phyloP scores from a whole-genome alignment of 108 stramenopile species.

The Chaetoceros muelleri region DNA sequence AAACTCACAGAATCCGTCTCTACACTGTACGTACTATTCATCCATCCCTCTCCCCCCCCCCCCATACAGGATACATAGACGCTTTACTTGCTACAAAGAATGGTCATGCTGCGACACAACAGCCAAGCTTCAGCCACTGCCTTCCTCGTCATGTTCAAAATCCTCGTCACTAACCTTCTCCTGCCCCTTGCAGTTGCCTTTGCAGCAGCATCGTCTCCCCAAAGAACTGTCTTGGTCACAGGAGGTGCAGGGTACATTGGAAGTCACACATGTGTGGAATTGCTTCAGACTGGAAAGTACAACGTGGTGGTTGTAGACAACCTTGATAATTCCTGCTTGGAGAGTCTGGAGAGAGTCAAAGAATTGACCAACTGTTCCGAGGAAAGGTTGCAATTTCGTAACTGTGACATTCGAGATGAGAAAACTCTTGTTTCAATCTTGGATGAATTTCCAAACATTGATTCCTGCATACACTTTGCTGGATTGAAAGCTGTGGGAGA shows the following conservation, averaged over 20 bases:
- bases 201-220: slow-evolving; percentile 4
- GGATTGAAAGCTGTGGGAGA: slow-evolving; percentile 97
- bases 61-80: too few species aligned
- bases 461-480: slow-evolving; percentile 97
- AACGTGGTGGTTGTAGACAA: slow-evolving; percentile 90
- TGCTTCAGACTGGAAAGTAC: slow-evolving; percentile 70
- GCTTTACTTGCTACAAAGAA: too few species aligned
- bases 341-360: slow-evolving; percentile 77
- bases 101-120: too few species aligned
- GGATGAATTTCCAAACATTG: slow-evolving; percentile 74
- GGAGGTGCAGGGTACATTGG: slow-evolving; percentile 99
- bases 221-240: slow-evolving; percentile 86
- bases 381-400: slow-evolving; percentile 56
- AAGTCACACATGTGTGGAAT: slow-evolving; percentile 92
- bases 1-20: too few species aligned
- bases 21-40: too few species aligned
- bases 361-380: slow-evolving; percentile 40
- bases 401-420: slow-evolving; percentile 66
- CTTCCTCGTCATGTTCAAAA: too few species aligned
- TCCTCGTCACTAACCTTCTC: not conserved
- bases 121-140: too few species aligned
- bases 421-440: slow-evolving; percentile 19
- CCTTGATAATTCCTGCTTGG: slow-evolving; percentile 83
- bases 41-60: too few species aligned
- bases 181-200: slow-evolving; percentile 6